A percentile compares a stretch with the other conserved stretches of the same genome.
These are phyloP conservation scores for Hanseniaspora jakobsenii DNA, from an alignment of 805 yeast genomes.

Conservation along the genomic window DNA sequence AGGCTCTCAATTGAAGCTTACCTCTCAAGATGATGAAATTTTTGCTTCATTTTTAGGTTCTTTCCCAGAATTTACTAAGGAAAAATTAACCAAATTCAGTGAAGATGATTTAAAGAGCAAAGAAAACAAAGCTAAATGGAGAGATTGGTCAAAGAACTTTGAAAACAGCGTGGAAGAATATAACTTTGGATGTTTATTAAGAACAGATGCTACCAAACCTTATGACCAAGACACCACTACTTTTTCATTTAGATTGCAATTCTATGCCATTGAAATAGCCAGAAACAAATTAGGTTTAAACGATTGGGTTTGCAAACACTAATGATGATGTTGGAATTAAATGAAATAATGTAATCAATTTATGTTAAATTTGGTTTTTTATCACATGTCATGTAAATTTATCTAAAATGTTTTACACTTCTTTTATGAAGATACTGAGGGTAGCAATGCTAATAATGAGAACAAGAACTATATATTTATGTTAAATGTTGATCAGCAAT, in stretches of 20 bases:
- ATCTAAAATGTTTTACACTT: too few species aligned
- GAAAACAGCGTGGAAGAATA: conserved; percentile 74
- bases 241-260: conserved; percentile 86
- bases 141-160: conserved; percentile 69
- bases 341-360: too few species aligned
- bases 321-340: too few species aligned
- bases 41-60: conserved; percentile 45
- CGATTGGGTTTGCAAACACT: conserved; percentile 50
- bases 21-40: conserved; percentile 61
- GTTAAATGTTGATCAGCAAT: too few species aligned
- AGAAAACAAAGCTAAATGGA: conserved; percentile 80
- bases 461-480: too few species aligned
- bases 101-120: conserved; percentile 77
- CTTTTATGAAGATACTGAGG: too few species aligned
- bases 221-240: conserved; percentile 76
- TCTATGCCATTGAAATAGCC: conserved; percentile 86
- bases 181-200: conserved; percentile 87
- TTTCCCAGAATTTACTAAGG: conserved; percentile 79
- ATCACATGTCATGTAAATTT: too few species aligned
- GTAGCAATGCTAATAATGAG: too few species aligned
- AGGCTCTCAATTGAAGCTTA: conserved; percentile 67
- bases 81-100: conserved; percentile 41
- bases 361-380: too few species aligned
- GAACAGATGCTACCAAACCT: conserved; percentile 59
- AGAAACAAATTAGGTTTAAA: conserved; percentile 84